Base-by-base conservation (phyloP, 2,329 filamentous ascomycete species). In the Emmonsiellopsis sp. region DNA sequence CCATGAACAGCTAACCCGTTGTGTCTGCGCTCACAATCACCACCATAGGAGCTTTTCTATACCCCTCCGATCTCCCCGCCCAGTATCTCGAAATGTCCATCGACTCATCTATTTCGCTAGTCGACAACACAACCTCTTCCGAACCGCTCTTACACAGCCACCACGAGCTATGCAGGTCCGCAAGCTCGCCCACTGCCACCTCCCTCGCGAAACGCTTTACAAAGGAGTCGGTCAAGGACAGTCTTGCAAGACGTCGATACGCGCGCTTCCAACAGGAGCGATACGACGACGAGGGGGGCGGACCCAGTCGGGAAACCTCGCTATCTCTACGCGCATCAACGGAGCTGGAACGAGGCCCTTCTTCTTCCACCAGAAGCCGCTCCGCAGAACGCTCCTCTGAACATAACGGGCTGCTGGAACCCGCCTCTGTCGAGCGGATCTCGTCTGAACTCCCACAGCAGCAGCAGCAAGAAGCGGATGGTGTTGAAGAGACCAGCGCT, bases 211-310 rank as follows among this genome's bases (percentile, higher is more conserved):
- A 64, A 55, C 62, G 59, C n/a, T 50, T 69, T 9, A 69, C 65
- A 11, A 64, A 58, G 10, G 57, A 57, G 26, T 70, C 71, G 0
- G 64, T 75, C n/a, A 69, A 68, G 45, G 66, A 68, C 15, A 67
- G 69, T 46, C 63, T 73, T 13, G 61, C 64, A 7, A 70, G 67
- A 53, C 62, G 74, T 37, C 76, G 74, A 62, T 77, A 76, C 53
- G 70, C 72, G 15, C 76, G 75, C 64, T 77, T 70, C 67, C 73
- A 76, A 73, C 65, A 84, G 67, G 64, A 84, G 65, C 65, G 79
- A 73, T 59, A 82, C 67, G 16, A 35, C 13, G 40, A 40, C 7
- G 37, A 35, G 7, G 55, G 54, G 5, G 37, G 43, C 11, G 42
- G 35, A 15, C 50, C 32, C 9, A 58, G 55, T 42, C 35, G 53